Percentiles rank a stretch among this genome's conserved stretches.
phyloP scores from a whole-genome alignment of 345 rosid genomes.

The Pelargonium nanum region DNA sequence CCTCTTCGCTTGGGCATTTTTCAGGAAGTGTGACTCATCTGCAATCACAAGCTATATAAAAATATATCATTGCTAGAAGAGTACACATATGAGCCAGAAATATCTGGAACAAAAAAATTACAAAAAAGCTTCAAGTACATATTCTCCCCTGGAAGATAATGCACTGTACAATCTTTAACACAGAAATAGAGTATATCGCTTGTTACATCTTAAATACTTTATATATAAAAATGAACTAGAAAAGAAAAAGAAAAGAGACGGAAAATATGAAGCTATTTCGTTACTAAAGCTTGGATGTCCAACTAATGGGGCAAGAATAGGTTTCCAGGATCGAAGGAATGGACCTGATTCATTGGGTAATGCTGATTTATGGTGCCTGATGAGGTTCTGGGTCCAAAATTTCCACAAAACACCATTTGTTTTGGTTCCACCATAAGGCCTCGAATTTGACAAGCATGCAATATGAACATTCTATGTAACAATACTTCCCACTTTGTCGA shows the following conservation, averaged over 20 bases:
- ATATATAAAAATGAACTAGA: no score
- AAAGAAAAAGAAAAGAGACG: no score
- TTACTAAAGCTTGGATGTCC: background rate
- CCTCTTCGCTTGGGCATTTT: conserved; percentile 96
- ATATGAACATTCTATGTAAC: no score
- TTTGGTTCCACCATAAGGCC: no score
- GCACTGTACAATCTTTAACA: background rate
- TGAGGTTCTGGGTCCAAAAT: no score
- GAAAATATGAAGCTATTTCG: background rate
- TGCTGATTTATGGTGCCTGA: no score
- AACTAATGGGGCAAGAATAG: background rate
- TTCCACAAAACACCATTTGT: no score
- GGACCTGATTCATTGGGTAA: background rate
- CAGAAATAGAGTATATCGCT: background rate
- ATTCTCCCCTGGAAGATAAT: background rate
- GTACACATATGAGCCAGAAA: conserved; percentile 2
- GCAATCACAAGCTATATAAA: conserved; percentile 82
- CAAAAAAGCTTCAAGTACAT: background rate
- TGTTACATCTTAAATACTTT: background rate
- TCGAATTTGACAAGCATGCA: no score
- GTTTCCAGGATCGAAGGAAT: background rate
- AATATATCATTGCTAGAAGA: conserved; percentile 11
- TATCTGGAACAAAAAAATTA: background rate
- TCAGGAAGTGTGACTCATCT: conserved; percentile 90
- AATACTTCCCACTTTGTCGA: no score